phyloP scores from a whole-genome alignment of 106 monocot genomes.

The Dioscorea alata region DNA sequence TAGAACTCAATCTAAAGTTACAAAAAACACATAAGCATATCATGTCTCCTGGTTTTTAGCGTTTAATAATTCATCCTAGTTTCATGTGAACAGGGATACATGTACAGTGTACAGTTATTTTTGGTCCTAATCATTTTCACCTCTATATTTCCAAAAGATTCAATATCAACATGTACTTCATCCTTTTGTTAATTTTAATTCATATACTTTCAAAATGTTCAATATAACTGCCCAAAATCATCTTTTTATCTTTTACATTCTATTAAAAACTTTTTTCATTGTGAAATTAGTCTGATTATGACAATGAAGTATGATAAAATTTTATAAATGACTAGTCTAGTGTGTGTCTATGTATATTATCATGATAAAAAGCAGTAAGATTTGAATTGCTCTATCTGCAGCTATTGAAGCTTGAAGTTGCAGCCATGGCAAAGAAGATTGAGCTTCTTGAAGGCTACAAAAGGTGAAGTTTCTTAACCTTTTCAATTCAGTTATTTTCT shows the following conservation, averaged over 20 bases:
- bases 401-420: conserved; percentile 15
- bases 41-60: neutral
- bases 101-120: too few relatives aligned
- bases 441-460: conserved; percentile 14
- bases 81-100: too few relatives aligned
- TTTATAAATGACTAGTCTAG: neutral
- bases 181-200: too few relatives aligned
- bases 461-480: conserved; percentile 1
- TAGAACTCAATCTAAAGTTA: neutral
- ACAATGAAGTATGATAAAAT: neutral
- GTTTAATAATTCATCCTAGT: too few relatives aligned
- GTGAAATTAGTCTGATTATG: neutral
- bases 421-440: conserved; percentile 13
- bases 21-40: neutral
- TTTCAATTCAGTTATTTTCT: neutral
- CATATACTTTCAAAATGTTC: too few relatives aligned
- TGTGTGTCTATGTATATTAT: neutral
- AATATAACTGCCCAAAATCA: too few relatives aligned
- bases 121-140: too few relatives aligned
- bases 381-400: neutral
- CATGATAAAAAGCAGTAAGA: neutral
- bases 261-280: neutral
- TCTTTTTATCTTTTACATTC: too few relatives aligned
- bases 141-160: too few relatives aligned
- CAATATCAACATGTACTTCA: too few relatives aligned